phyloP scores from a whole-genome alignment of 495 filamentous ascomycete species.

The Neurospora discreta region DNA sequence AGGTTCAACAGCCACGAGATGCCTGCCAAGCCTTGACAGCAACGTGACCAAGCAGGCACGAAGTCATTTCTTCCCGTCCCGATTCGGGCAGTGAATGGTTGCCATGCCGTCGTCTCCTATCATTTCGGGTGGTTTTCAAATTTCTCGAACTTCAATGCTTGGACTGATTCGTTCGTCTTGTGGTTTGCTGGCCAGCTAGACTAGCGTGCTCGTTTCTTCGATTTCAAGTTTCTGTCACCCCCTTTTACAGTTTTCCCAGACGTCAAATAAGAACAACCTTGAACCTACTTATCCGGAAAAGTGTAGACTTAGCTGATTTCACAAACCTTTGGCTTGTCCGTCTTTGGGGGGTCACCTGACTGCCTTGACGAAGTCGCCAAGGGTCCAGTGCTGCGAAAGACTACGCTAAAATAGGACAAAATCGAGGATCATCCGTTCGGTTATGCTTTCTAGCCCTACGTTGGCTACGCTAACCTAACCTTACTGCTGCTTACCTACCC shows the following conservation, averaged over 20 bases:
- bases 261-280: neutral
- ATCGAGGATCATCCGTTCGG: neutral
- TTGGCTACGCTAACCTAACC: neutral
- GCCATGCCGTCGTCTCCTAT: neutral
- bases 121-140: too few species aligned
- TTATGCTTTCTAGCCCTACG: neutral
- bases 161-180: neutral
- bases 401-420: neutral
- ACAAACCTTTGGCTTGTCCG: neutral
- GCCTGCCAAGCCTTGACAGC: neutral
- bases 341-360: neutral
- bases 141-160: neutral
- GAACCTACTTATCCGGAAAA: neutral
- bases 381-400: neutral
- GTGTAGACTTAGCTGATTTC: neutral
- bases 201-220: too few species aligned
- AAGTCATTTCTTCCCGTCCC: neutral
- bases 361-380: neutral
- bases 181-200: neutral
- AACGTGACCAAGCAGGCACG: neutral
- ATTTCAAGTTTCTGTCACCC: neutral
- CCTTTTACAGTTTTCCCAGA: neutral
- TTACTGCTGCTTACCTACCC: too few species aligned
- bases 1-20: neutral
- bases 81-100: neutral